These are phyloP conservation scores for Helianthus annuus DNA, from an alignment of 129 eudicot genomes.

Conservation along the genomic window DNA sequence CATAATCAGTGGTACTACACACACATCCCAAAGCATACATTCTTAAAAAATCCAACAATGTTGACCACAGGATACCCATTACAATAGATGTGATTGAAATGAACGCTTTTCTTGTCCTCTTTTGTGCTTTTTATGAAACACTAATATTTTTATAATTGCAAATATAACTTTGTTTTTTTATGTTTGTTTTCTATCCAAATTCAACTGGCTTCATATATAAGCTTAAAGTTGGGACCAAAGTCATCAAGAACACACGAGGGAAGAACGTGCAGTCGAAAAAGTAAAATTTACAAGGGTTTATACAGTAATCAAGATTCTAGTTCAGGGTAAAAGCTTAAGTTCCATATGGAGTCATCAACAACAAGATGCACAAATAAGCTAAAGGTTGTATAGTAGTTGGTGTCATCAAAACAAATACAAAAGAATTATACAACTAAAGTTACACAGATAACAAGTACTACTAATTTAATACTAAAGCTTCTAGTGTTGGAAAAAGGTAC, in stretches of 20 bases:
- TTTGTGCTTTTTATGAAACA: conserved; percentile 22
- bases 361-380: neutral
- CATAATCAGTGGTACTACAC: conserved; percentile 26
- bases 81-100: conserved; percentile 7
- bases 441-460: too few species aligned
- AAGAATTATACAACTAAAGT: neutral
- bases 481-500: neutral
- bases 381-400: too few species aligned
- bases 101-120: conserved; percentile 17
- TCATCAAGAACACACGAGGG: neutral
- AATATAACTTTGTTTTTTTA: conserved; percentile 15
- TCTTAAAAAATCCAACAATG: conserved; percentile 33
- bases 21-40: conserved; percentile 34
- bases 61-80: conserved; percentile 36
- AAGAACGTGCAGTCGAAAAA: neutral
- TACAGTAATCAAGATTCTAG: conserved; percentile 13
- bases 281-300: conserved; percentile 1
- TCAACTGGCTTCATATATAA: conserved; percentile 7
- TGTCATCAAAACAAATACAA: too few species aligned
- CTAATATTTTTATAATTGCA: conserved; percentile 3
- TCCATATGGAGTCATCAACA: conserved; percentile 4
- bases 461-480: too few species aligned
- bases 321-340: conserved; percentile 17
- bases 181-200: conserved; percentile 22
- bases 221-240: conserved; percentile 20